These are phyloP conservation scores for Coemansia pectinata DNA, from an alignment of 192 early-diverging fungal genomes.

Conservation along the genomic window DNA sequence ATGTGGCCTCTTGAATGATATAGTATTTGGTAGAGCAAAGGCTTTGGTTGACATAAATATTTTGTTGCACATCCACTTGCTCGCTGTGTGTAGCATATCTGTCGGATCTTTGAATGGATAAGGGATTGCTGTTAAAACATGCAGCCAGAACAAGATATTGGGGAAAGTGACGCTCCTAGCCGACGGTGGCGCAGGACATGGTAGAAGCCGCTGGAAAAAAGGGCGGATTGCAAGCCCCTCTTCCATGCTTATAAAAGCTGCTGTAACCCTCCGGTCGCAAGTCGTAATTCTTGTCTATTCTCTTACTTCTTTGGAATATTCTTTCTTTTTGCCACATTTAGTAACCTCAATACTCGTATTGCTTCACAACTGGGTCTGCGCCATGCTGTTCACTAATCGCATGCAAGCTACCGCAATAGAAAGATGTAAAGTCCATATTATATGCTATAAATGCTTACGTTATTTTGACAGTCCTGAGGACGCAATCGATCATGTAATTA, in stretches of 20 bases:
- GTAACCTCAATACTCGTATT: neutral
- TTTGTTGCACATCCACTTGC: neutral
- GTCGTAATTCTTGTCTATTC: neutral
- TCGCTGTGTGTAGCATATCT: neutral
- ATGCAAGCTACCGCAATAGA: neutral
- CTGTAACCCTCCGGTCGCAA: neutral
- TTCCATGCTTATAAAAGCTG: neutral
- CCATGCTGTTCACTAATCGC: neutral
- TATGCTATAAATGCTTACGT: neutral
- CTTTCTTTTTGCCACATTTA: neutral
- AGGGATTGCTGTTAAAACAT: neutral
- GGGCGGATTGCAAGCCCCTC: neutral
- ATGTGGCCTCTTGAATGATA: no score
- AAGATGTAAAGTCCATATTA: neutral
- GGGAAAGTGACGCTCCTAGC: neutral
- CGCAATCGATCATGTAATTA: neutral
- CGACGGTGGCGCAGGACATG: neutral
- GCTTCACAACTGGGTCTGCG: neutral
- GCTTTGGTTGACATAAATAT: neutral
- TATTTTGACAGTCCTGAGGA: neutral
- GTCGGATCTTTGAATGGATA: neutral
- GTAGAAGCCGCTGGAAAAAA: neutral
- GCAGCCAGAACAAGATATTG: neutral
- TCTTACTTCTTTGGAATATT: neutral
- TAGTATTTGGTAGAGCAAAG: neutral